These are phyloP conservation scores for Strobilomyces confusus DNA, from an alignment of 768 basidiomycete genomes.

Conservation along the genomic window DNA sequence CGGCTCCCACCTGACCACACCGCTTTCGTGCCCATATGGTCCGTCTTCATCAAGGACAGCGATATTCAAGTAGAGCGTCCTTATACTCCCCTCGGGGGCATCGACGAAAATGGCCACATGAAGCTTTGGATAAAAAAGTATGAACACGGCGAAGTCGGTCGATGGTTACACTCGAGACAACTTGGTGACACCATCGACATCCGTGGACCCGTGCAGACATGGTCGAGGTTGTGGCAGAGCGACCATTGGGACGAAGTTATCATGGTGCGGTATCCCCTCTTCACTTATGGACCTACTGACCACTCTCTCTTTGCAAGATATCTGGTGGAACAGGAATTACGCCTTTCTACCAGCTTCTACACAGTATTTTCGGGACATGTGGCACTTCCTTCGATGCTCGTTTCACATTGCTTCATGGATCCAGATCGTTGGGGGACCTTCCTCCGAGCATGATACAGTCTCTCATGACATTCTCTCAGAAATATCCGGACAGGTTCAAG, in stretches of 20 bases:
- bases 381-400: conserved; percentile 38
- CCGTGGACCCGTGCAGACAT: conserved; percentile 71
- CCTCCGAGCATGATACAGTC: conserved; percentile 61
- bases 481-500: conserved; percentile 53
- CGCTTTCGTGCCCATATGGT: conserved; percentile 54
- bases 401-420: conserved; percentile 73
- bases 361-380: conserved; percentile 42
- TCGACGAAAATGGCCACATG: conserved; percentile 64
- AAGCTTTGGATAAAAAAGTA: conserved; percentile 82
- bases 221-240: conserved; percentile 44
- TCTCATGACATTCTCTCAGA: conserved; percentile 43
- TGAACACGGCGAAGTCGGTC: conserved; percentile 71
- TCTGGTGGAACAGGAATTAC: conserved; percentile 88
- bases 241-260: conserved; percentile 74
- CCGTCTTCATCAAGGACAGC: conserved; percentile 78
- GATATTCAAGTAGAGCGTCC: conserved; percentile 87
- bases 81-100: conserved; percentile 76
- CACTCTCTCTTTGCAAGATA: conserved; percentile 46
- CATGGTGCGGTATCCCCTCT: conserved; percentile 46
- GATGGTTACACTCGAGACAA: conserved; percentile 73
- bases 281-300: not conserved
- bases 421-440: conserved; percentile 55
- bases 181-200: conserved; percentile 69
- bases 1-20: conserved; percentile 27
- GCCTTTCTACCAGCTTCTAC: conserved; percentile 77